Base-by-base conservation (phyloP, 257 asterid genomes). In the Solanum clarkiae region DNA sequence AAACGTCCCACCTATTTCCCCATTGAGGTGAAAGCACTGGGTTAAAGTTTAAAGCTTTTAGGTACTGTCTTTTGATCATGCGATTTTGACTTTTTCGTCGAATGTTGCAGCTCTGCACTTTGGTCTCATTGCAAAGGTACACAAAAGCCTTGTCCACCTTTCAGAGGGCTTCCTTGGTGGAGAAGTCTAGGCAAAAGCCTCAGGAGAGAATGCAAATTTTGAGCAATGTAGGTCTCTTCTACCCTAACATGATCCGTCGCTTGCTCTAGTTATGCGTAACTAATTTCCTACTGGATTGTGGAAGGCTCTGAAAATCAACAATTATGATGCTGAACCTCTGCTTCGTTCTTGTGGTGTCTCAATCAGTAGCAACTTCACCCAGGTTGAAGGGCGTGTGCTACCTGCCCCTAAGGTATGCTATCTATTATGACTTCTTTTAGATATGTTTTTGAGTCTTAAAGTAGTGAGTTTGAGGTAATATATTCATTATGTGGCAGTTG, bases 181-280 rank as follows among this genome's bases (percentile, higher is more conserved):
- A 95, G 89, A 95, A 95, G 86, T 95, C 99, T 8, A 91, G 99
- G 10, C 99, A 95, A 71, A 95, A 94, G 88, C 99, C 98, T 4
- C 97, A 91, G 51, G 99, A 95, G 84, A 89, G 98, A 87, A 95
- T 95, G 97, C 81, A 88, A 2, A 92, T 91, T 84, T 89, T 95
- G 86, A 91, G 91, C 77, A 88, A 88, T 86, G 99, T 95, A 89
- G 83, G 92, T 72, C 71, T 71, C 84, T 56, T 74, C 47, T 66
- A 80, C 55, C 74, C 63, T 54, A 57, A 9, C 3, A 0, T 24
- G 2, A 16, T 47, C 20, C 16, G 29, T 24, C 36, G 47, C 10
- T 42, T 53, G 84, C 62, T 84, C 14, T 7, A 47, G 6, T 86
- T 71, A 49, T n/a, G 18, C 75, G 18, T 44, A n/a, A 51, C 57